phyloP scores from a whole-genome alignment of 495 filamentous ascomycete genomes.

The Mytilinidion resinicola region DNA sequence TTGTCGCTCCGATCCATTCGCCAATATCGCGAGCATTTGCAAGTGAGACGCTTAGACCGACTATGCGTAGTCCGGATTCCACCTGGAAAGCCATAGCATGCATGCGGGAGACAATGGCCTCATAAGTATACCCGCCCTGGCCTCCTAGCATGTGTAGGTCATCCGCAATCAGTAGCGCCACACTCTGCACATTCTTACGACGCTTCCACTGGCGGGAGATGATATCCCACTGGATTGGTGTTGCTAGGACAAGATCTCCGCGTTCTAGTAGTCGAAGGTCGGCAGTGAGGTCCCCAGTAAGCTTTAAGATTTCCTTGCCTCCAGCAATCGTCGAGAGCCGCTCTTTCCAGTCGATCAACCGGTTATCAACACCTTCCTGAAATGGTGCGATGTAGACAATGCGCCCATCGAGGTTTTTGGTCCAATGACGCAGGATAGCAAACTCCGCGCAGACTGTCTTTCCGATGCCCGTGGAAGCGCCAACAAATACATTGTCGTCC shows the following conservation, averaged over 20 bases:
- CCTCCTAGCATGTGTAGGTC: constrained; percentile 96
- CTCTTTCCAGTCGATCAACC: constrained; percentile 74
- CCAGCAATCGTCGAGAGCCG: constrained; percentile 66
- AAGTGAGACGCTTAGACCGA: constrained; percentile 87
- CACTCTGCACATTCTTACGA: constrained; percentile 85
- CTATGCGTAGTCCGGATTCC: constrained; percentile 74
- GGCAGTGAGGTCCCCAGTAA: constrained; percentile 86
- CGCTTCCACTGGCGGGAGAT: constrained; percentile 93
- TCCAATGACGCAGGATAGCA: constrained; percentile 84
- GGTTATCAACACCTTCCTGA: constrained; percentile 83
- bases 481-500: constrained; percentile 89
- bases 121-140: constrained; percentile 82
- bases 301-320: constrained; percentile 87
- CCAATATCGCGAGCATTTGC: constrained; percentile 90
- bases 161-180: constrained; percentile 90
- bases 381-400: constrained; percentile 95
- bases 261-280: constrained; percentile 85
- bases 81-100: constrained; percentile 89
- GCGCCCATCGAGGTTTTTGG: constrained; percentile 58
- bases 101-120: constrained; percentile 94
- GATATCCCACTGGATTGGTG: constrained; percentile 90
- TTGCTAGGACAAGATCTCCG: constrained; percentile 88
- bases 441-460: constrained; percentile 98
- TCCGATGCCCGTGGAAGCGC: constrained; percentile 82
- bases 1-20: constrained; percentile 98